A percentile compares a stretch with the other conserved stretches of the same genome.
These are phyloP conservation scores for Linaria vulgaris DNA, from an alignment of 257 asterid species.

Conservation along the genomic window DNA sequence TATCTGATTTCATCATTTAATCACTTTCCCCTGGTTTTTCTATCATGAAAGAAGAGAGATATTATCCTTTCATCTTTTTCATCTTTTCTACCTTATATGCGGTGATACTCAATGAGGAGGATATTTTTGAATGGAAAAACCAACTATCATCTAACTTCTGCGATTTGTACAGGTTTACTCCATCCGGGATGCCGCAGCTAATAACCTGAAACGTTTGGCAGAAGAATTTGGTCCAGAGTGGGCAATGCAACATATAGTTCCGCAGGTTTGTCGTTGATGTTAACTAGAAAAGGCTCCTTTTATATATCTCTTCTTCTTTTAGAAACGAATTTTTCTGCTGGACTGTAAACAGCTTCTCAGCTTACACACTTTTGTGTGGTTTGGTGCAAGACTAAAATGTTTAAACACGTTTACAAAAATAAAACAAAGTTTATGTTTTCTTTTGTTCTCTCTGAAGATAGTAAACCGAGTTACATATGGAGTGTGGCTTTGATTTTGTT, in stretches of 20 bases:
- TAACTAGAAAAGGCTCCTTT: neutral
- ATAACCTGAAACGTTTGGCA: constrained; percentile 70
- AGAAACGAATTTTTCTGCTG: too few species aligned
- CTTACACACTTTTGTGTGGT: too few species aligned
- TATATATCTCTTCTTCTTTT: neutral
- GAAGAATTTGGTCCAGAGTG: constrained; percentile 93
- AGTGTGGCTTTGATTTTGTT: too few species aligned
- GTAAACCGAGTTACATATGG: too few species aligned
- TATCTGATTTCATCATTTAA: neutral
- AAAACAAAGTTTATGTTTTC: too few species aligned
- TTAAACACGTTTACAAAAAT: too few species aligned
- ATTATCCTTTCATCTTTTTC: constrained; percentile 1
- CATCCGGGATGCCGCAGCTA: constrained; percentile 83
- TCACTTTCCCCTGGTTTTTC: neutral
- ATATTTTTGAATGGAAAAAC: neutral
- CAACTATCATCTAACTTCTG: neutral
- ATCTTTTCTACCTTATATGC: neutral
- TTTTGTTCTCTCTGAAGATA: too few species aligned
- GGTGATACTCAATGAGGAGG: neutral
- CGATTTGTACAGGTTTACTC: constrained; percentile 58
- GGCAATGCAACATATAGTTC: constrained; percentile 93
- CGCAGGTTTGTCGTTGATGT: constrained; percentile 56
- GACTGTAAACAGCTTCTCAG: too few species aligned
- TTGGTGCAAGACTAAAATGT: too few species aligned
- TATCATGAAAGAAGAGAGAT: neutral